Base-by-base conservation (phyloP, 192 early-diverging fungal genomes). In the Entomortierella lignicola region DNA sequence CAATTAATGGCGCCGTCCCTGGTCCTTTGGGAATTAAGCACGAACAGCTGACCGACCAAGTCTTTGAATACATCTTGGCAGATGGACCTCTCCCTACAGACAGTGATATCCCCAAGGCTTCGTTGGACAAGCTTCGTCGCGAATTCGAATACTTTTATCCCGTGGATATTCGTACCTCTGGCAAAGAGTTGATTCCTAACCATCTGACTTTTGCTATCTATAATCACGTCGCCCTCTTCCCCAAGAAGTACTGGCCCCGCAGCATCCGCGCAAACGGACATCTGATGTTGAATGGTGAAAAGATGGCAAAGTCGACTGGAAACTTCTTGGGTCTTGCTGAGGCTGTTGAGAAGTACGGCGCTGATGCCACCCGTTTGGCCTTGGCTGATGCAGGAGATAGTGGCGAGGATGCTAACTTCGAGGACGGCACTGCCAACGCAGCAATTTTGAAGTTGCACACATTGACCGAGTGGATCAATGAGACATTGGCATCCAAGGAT, bases 81-180 rank as follows among this genome's bases (percentile, higher is more conserved):
- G 85, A 93, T 26, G 92, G 87, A 26, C 75, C 89, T 8, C 81
- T 88, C 39, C 86, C 91, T 17, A 74, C 81, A 1, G 89, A 87
- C 50, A 88, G 90, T 53, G 61, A 82, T 17, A 87, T 95, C 37
- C 82, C 92, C 41, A 63, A 86, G 65, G 87, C 85, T 13, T 90
- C 85, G n/a, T 84, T 99, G 37, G 91, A 91, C 25, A 83, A 83
- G 69, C 85, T 99, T 72, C 89, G 89, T 55, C 93, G 93, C 54
- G 97, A 97, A 84, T 99, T 94, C 73, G 85, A 94, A 70, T 99
- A 98, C 86, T 99, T 96, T 80, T 99, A 99, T 69, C 98, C 98
- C 17, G 68, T 99, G 34, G 98, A 99, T 81, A 83, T 99, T n/a
- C 93, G 98, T 59, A 91, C 86, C 59, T 96, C 96, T 2, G 98